A percentile compares a stretch with the other conserved stretches of the same genome.
Conservation (phyloP, 768 basidiomycete species). For the Amanita thiersii region DNA sequence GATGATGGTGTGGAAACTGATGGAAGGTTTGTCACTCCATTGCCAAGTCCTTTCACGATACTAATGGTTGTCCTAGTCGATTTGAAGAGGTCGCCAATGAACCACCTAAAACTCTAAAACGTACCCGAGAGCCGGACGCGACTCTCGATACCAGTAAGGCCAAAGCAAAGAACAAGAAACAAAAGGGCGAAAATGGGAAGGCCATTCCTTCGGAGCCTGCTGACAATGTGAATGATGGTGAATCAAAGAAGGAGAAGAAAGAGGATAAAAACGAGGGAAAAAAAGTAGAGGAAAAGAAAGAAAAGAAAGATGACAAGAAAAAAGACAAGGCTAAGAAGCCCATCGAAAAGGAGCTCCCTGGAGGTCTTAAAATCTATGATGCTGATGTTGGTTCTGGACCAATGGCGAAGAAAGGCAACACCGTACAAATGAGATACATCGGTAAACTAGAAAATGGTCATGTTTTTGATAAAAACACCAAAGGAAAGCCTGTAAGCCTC, state of each 20-base stretch:
- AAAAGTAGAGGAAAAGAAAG: conserved; percentile 16
- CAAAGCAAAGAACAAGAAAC: conserved; percentile 30
- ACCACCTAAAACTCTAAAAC: conserved; percentile 49
- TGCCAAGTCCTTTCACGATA: background rate
- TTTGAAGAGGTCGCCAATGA: conserved; percentile 63
- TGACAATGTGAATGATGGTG: conserved; percentile 18
- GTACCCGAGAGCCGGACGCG: conserved; percentile 57
- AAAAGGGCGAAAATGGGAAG: conserved; percentile 20
- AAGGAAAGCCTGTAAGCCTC: conserved; percentile 73
- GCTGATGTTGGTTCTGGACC: conserved; percentile 76
- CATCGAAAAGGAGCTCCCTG: conserved; percentile 42
- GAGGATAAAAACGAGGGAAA: conserved; percentile 23
- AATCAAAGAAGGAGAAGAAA: conserved; percentile 26
- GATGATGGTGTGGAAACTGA: conserved; percentile 51
- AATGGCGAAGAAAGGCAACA: conserved; percentile 79
- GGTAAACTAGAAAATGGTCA: conserved; percentile 79
- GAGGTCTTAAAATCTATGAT: conserved; percentile 75
- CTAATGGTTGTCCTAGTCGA: conserved; percentile 32
- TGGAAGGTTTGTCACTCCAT: conserved; percentile 32
- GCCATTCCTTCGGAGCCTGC: too few relatives aligned
- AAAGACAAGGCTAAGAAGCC: conserved; percentile 21
- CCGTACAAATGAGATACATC: conserved; percentile 83
- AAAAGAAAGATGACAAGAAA: conserved; percentile 25
- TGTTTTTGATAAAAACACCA: conserved; percentile 72
- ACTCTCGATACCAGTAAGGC: conserved; percentile 43